Evolutionary conservation across 2,329 filamentous ascomycete genomes (phyloP).

Genomic region (Colletotrichum sp.): DNA sequence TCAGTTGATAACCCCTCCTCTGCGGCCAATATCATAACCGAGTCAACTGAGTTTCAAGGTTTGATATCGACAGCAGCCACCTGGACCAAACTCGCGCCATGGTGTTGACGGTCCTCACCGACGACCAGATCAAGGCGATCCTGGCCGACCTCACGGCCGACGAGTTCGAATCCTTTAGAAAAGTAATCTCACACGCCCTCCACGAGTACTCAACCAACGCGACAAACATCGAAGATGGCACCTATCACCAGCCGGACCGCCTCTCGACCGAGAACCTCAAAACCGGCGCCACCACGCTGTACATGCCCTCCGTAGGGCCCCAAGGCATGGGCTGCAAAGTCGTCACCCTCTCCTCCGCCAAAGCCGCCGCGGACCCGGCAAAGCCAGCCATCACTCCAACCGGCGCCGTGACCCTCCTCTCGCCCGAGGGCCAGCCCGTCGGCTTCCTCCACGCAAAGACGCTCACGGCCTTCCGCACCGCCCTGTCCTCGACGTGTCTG

Average conservation of each 20-base stretch:
- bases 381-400: slow-evolving; percentile 53
- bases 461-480: slow-evolving; percentile 82
- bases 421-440: slow-evolving; percentile 62
- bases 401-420: slow-evolving; percentile 74
- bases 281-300: slow-evolving; percentile 67
- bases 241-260: slow-evolving; percentile 62
- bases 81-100: slow-evolving; percentile 36
- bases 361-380: slow-evolving; percentile 28
- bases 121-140: slow-evolving; percentile 59
- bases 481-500: slow-evolving; percentile 72
- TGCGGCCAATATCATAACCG: background rate
- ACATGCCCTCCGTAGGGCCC: slow-evolving; percentile 75
- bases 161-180: slow-evolving; percentile 59
- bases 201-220: slow-evolving; percentile 67
- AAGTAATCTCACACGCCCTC: slow-evolving; percentile 54
- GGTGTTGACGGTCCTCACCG: slow-evolving; percentile 63
- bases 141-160: slow-evolving; percentile 57
- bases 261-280: slow-evolving; percentile 51
- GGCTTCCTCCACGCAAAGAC: slow-evolving; percentile 77
- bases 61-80: background rate
- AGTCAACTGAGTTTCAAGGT: slow-evolving; percentile 21
- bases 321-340: slow-evolving; percentile 74
- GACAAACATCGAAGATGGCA: slow-evolving; percentile 43
- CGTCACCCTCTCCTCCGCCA: slow-evolving; percentile 62
- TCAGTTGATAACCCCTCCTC: background rate